Evolutionary conservation across 2,329 filamentous ascomycete species (phyloP), one percentile per base, ranked within the genome.

Genomic region (Exserohilum turcica): DNA sequence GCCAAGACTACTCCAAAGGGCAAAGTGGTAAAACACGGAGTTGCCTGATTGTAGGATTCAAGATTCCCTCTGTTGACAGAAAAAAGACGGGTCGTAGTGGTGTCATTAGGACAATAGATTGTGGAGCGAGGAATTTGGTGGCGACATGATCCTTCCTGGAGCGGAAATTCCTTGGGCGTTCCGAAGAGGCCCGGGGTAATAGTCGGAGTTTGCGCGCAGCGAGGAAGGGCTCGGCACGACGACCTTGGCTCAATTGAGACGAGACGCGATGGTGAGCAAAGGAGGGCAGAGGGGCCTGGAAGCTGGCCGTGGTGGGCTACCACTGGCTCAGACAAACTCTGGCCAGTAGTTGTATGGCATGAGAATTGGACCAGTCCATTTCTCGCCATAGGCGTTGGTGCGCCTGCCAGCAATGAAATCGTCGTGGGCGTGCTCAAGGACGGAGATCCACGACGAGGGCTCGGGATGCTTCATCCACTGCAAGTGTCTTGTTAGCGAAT

Each of bases 401-500:
- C 80, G 74, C 6, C 71, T 64, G n/a, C 79, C 76, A 0, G 74
- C 72, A 57, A 84, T 81, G 70, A 82, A 84, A 31, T 77, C 80
- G 54, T 84, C 80, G 47, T 84, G 81, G 1, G 82, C 80, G 28
- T 77, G 75, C 57, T 82, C 77, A 42, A 83, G 74, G 48, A 83
- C 74, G 19, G 80, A 78, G 24, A 84, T 74, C 82, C 82, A 84
- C 0, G 79, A 82, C 5, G 79, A 81, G 9, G 81, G 81, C 65
- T 84, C 81, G 1, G 82, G 81, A 52, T 82, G 78, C 62, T 82
- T 83, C 38, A 77, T 63, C 82, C 82, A 84, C 79, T 83, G 44
- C 6, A 21, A 40, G 16, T 2, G 36, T 40, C 1, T 10, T 50
- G 63, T 73, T 60, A 74, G 68, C 53, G 15, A 9, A 15, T n/a